Evolutionary conservation across 306 rosid species (phyloP), one percentile per base, ranked within the genome.

Genomic region (Prunus mongolica): DNA sequence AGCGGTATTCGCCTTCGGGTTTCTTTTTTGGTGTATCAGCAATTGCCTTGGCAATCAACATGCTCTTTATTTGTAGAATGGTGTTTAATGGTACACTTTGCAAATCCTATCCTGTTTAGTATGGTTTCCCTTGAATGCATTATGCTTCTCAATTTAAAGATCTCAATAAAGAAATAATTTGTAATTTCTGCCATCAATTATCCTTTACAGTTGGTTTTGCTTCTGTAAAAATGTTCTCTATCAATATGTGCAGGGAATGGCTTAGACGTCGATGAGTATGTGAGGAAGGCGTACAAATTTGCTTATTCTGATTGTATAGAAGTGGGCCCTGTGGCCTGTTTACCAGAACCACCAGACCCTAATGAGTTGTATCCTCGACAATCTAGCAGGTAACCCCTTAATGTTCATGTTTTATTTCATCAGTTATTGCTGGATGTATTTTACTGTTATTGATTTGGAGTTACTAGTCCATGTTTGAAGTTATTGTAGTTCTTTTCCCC

Each of bases 1-100:
- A 96, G 84, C 96, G 89, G 62, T 96, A 96, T 86, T 96, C 98
- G 19, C 97, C 99, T 66, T 96, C 99, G 67, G 99, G 99, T 85
- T 96, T 96, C 97, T 96, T 96, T 87, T 96, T 96, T 84, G 99
- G 99, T 66, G 97, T 96, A 80, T 96, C 99, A 68, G 99, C 99
- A 83, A 88, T 96, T 87, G 97, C 99, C 84, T 87, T 96, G 79
- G 99, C 99, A 15, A 92, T 96, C 89, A 96, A 96, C 96, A 96
- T 96, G 99, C 93, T 96, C 82, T 92, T 96, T 81, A 96, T 96
- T 74, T 96, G 98, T 87, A 87, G 99, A 76, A 96, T 96, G 96
- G 92, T 96, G 75, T 96, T 96, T 79, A 91, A 96, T 85, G 99
- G 99, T 96, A 92, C 70, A 79, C 65, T 22, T 74, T 77, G 32